A percentile compares a stretch with the other conserved stretches of the same genome.
Evolutionary conservation across 805 yeast species (phyloP).

Genomic region (Pichia heedii): DNA sequence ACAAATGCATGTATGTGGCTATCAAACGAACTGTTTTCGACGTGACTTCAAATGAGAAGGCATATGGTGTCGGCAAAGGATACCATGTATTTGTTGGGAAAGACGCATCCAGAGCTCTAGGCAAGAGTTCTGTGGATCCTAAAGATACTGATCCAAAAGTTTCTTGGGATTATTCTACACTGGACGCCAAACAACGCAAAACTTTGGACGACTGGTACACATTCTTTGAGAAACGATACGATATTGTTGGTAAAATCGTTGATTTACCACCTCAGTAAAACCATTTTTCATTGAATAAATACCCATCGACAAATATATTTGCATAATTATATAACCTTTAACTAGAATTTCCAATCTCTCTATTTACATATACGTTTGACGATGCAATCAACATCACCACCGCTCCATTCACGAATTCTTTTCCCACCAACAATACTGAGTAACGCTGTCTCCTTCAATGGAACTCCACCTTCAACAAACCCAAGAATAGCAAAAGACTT

Average conservation of each 20-base stretch:
- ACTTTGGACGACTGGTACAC: slow-evolving; percentile 69
- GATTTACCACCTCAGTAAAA: slow-evolving; percentile 1
- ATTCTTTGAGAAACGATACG: slow-evolving; percentile 48
- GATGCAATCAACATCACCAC: slow-evolving; percentile 37
- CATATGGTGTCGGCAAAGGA: slow-evolving; percentile 70
- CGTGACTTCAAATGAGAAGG: slow-evolving; percentile 54
- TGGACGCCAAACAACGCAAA: slow-evolving; percentile 50
- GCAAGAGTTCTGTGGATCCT: slow-evolving; percentile 50
- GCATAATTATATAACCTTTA: not conserved
- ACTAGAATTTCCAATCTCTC: too few species aligned
- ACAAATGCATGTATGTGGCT: slow-evolving; percentile 50
- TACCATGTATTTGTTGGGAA: slow-evolving; percentile 67
- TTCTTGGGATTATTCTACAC: slow-evolving; percentile 42
- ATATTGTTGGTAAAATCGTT: slow-evolving; percentile 33
- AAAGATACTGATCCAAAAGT: slow-evolving; percentile 36
- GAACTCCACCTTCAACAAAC: slow-evolving; percentile 36
- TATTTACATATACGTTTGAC: slow-evolving; percentile 21
- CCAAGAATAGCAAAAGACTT: slow-evolving; percentile 47
- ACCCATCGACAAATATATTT: not conserved
- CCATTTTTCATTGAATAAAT: too few species aligned
- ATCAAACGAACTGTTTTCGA: slow-evolving; percentile 74
- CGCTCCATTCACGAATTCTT: slow-evolving; percentile 44
- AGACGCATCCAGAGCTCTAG: slow-evolving; percentile 72
- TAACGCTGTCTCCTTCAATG: slow-evolving; percentile 25
- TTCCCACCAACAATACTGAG: slow-evolving; percentile 37